Evolutionary conservation across 805 yeast genomes (phyloP), one percentile per base, ranked within the genome.

Genomic region (Starmerella ratchasimensis): DNA sequence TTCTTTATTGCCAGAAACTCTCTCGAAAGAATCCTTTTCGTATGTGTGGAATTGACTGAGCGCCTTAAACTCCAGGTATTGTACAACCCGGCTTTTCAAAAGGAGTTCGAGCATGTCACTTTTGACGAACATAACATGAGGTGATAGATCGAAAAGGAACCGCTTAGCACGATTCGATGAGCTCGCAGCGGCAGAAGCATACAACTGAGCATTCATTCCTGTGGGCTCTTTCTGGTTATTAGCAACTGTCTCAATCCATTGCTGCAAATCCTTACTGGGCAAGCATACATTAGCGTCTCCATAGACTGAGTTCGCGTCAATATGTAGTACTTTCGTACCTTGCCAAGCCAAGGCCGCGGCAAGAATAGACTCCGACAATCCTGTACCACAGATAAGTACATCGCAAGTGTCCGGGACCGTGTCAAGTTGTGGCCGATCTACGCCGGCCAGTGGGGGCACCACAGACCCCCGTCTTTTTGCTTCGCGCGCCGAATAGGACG

Each of bases 331-430:
- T 46, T 70, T 74, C n/a, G 90, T 74, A n/a, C 98, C 98, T 51
- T 83, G 94, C 97, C 98, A 90, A 10, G 96, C 79, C 33, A 90
- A 65, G 0, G 96, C 88, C 10, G 96, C 94, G 0, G 97, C 95
- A 34, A 84, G 60, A 10, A 90, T 75, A 48, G 83, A 73, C 57
- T 90, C 94, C 2, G 76, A 77, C 29, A 90, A 65, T 3, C 97
- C 97, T 0, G 98, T 88, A 26, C 98, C 98, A 46, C 80, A 73
- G 39, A 90, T 80, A 22, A 90, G 66, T 11, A 90, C 94, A 54
- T 90, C 98, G 49, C 83, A 81, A 44, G 76, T 62, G 21, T 76
- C 81, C 5, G 90, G 57, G 6, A 55, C 52, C 8, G 48, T 43
- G 16, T 48, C 51, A 11, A 51, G 33, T 4, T 43, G 40, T 2